These are phyloP conservation scores for Elsinoe perseae DNA, from an alignment of 2,329 filamentous ascomycete species.

Conservation along the genomic window DNA sequence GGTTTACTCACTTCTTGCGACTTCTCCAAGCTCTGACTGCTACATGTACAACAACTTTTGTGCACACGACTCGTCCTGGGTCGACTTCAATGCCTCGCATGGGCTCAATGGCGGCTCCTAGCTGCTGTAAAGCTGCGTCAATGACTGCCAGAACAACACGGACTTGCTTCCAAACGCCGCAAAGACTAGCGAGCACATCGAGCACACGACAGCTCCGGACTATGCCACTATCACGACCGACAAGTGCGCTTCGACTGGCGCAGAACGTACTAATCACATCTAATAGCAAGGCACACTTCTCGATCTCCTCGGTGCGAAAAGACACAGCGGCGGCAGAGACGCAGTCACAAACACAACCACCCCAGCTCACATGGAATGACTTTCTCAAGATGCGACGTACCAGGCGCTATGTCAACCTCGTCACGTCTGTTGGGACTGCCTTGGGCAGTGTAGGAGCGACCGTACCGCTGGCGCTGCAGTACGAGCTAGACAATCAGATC, in stretches of 20 bases:
- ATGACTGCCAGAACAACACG: not conserved
- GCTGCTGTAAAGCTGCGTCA: not conserved
- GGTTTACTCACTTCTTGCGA: not conserved
- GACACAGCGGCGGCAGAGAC: conserved; percentile 15
- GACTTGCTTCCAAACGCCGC: not conserved
- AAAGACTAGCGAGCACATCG: not conserved
- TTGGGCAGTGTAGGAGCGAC: conserved; percentile 55
- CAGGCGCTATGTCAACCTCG: conserved; percentile 74
- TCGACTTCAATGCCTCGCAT: not conserved
- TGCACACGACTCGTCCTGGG: not conserved
- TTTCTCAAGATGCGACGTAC: conserved; percentile 87
- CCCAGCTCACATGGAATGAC: conserved; percentile 63
- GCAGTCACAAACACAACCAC: conserved; percentile 19
- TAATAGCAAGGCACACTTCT: not conserved
- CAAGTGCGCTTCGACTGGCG: not conserved
- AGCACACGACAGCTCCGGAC: conserved; percentile 1
- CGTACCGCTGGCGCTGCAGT: conserved; percentile 58
- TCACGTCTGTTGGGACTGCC: conserved; percentile 62
- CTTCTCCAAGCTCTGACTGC: not conserved
- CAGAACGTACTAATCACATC: not conserved
- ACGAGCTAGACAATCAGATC: conserved; percentile 58
- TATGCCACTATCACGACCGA: not conserved
- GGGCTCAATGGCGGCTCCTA: not conserved
- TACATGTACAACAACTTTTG: not conserved
- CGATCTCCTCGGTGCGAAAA: conserved; percentile 14